phyloP scores from a whole-genome alignment of 2,329 filamentous ascomycete genomes.

The Ambrosiella xylebori region DNA sequence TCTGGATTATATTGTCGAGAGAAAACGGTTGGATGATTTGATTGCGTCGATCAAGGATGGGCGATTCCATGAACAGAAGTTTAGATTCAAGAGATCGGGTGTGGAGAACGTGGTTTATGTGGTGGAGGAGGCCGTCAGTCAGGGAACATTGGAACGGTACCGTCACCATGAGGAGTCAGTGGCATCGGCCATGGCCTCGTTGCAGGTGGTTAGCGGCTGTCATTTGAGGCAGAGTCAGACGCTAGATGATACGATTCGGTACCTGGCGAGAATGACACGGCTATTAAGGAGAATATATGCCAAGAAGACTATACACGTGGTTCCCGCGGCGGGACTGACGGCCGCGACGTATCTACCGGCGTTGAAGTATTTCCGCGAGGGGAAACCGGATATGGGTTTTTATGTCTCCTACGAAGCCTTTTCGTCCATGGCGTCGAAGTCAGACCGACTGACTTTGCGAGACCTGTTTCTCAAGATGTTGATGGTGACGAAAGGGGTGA shows the following conservation, averaged over 20 bases:
- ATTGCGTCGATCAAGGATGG: conserved; percentile 69
- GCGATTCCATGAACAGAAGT: conserved; percentile 72
- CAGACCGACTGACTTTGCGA: conserved; percentile 52
- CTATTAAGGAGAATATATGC: conserved; percentile 51
- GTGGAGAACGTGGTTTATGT: conserved; percentile 65
- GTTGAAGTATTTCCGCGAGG: conserved; percentile 39
- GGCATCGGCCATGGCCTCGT: conserved; percentile 55
- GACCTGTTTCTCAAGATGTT: conserved; percentile 73
- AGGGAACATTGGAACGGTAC: conserved; percentile 26
- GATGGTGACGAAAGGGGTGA: conserved; percentile 61
- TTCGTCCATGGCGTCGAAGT: conserved; percentile 56
- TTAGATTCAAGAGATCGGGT: conserved; percentile 54
- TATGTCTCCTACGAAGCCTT: conserved; percentile 57
- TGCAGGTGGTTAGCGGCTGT: conserved; percentile 62
- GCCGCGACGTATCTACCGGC: conserved; percentile 48
- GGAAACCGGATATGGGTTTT: conserved; percentile 32
- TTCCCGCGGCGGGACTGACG: conserved; percentile 48
- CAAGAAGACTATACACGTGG: conserved; percentile 36
- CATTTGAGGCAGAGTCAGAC: conserved; percentile 62
- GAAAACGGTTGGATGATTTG: conserved; percentile 65
- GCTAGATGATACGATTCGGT: conserved; percentile 62
- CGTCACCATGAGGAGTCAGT: conserved; percentile 48
- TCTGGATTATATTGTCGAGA: conserved; percentile 65
- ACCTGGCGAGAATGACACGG: conserved; percentile 54
- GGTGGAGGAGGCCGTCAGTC: conserved; percentile 53